phyloP scores from a whole-genome alignment of 192 early-diverging fungal genomes.

The Coemansia sp. region DNA sequence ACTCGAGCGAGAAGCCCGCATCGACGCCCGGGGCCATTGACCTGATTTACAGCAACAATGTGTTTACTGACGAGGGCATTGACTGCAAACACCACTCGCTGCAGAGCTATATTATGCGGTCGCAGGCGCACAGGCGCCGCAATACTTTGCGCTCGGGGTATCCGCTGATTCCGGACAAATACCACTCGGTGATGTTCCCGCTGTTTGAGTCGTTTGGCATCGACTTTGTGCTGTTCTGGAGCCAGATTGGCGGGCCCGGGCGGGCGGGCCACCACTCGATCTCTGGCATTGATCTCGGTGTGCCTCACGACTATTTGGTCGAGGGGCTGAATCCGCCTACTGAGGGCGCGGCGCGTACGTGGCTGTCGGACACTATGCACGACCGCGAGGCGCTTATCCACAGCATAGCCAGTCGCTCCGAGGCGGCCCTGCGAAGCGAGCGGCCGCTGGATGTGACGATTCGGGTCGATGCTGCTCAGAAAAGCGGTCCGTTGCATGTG shows the following conservation, averaged over 20 bases:
- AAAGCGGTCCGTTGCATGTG: background rate
- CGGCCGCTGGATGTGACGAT: constrained; percentile 37
- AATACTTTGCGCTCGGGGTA: constrained; percentile 63
- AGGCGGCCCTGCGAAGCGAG: constrained; percentile 15
- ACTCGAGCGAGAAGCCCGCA: constrained; percentile 31
- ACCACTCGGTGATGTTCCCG: constrained; percentile 69
- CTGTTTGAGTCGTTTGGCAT: constrained; percentile 85
- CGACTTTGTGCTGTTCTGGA: constrained; percentile 86
- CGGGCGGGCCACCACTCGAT: constrained; percentile 84
- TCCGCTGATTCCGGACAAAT: constrained; percentile 59
- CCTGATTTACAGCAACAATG: constrained; percentile 39
- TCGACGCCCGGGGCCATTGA: constrained; percentile 18
- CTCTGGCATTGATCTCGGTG: constrained; percentile 84
- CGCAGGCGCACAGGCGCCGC: constrained; percentile 73
- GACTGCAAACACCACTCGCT: constrained; percentile 63
- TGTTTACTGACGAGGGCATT: constrained; percentile 56
- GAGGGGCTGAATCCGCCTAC: constrained; percentile 46
- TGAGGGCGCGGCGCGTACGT: constrained; percentile 49
- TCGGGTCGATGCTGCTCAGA: background rate
- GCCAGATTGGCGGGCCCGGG: constrained; percentile 15
- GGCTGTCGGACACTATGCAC: constrained; percentile 40
- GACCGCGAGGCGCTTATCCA: constrained; percentile 43
- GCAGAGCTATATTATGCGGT: constrained; percentile 64
- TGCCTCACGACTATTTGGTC: constrained; percentile 70
- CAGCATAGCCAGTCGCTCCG: constrained; percentile 24